Evolutionary conservation across 2,329 filamentous ascomycete species (phyloP).

Genomic region (Xylaria sp.): DNA sequence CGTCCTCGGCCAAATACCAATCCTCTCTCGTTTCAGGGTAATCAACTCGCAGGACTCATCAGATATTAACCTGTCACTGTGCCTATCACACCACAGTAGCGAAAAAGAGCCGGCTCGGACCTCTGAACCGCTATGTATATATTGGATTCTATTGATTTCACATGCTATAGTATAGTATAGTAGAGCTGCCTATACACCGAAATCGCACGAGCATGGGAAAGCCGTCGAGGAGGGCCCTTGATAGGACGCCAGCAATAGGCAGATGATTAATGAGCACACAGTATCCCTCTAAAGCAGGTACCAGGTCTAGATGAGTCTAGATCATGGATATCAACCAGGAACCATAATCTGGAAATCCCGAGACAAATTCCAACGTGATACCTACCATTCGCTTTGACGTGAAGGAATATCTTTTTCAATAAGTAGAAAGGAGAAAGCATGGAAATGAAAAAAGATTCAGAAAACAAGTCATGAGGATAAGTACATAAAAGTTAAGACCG

Average conservation of each 20-base stretch:
- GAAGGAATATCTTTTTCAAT: background rate
- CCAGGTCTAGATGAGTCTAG: constrained; percentile 5
- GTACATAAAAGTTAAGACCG: background rate
- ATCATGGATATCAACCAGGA: background rate
- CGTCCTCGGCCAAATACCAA: background rate
- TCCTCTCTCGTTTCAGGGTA: background rate
- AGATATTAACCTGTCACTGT: background rate
- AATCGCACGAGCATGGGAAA: background rate
- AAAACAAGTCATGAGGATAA: background rate
- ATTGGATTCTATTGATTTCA: background rate
- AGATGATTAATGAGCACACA: background rate
- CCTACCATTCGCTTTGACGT: background rate
- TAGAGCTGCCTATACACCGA: constrained; percentile 1
- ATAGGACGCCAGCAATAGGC: background rate
- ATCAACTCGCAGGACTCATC: background rate
- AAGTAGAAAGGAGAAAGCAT: background rate
- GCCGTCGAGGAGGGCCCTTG: background rate
- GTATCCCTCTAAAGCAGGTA: constrained; percentile 12
- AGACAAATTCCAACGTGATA: background rate
- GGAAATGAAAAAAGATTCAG: background rate
- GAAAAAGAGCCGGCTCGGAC: constrained; percentile 2
- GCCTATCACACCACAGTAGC: constrained; percentile 1
- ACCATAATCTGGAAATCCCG: background rate
- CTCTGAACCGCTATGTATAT: background rate
- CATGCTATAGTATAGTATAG: background rate